phyloP scores from a whole-genome alignment of 441 rosid species.

The Manihot esculenta region DNA sequence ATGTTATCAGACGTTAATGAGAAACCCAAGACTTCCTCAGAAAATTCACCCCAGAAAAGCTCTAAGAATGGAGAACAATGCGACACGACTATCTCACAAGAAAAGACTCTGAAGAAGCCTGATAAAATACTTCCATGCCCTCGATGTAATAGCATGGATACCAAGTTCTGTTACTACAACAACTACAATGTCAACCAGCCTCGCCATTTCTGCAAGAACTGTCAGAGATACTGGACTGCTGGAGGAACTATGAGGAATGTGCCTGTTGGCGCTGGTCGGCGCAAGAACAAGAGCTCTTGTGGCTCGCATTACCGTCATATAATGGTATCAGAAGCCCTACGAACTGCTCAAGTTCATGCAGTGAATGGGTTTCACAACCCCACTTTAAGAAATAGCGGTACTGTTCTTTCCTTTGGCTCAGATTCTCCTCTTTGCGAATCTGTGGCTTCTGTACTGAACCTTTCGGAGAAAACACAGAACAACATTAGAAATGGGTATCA shows the following conservation, averaged over 20 bases:
- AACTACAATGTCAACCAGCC: slow-evolving; percentile 78
- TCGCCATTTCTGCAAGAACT: slow-evolving; percentile 73
- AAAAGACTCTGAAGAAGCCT: slow-evolving; percentile 50
- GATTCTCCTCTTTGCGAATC: slow-evolving; percentile 51
- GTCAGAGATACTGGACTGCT: slow-evolving; percentile 83
- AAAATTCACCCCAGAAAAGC: slow-evolving; percentile 30
- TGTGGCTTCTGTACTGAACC: slow-evolving; percentile 43
- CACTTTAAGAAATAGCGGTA: slow-evolving; percentile 36
- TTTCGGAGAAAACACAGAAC: slow-evolving; percentile 34
- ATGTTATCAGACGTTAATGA: slow-evolving; percentile 16
- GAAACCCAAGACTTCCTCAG: slow-evolving; percentile 28
- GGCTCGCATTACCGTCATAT: slow-evolving; percentile 48
- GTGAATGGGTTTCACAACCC: slow-evolving; percentile 37
- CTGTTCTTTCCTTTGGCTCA: slow-evolving; percentile 48
- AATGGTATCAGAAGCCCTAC: slow-evolving; percentile 43
- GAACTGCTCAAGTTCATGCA: slow-evolving; percentile 29
- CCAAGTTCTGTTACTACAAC: slow-evolving; percentile 73
- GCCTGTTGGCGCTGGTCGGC: slow-evolving; percentile 73
- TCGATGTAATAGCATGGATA: slow-evolving; percentile 67
- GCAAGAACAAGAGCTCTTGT: slow-evolving; percentile 53
- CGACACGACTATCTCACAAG: slow-evolving; percentile 38
- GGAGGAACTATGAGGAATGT: slow-evolving; percentile 83
- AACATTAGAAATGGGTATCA: slow-evolving; percentile 32
- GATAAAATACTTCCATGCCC: slow-evolving; percentile 72
- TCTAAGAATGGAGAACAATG: slow-evolving; percentile 40